Base-by-base conservation (phyloP, 371 early-diverging fungal genomes). In the Mucor sp. region DNA sequence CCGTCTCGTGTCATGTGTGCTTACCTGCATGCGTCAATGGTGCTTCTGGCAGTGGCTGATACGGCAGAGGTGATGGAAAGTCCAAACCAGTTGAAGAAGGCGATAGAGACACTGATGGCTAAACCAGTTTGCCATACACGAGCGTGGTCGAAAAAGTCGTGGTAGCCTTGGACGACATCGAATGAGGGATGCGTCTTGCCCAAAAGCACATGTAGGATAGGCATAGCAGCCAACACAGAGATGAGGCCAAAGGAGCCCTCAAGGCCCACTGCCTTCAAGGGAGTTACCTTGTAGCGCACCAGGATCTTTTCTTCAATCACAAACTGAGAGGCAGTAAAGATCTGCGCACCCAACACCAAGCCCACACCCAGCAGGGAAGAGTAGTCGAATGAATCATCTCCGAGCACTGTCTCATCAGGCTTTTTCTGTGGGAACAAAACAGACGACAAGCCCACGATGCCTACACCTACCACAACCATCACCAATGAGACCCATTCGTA, bases 71-170 rank as follows among this genome's bases (percentile, higher is more conserved):
- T 98, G 33, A 98, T 95, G 1, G 92, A 89, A 28, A 98, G 84
- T 5, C 97, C 98, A 76, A 95, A 96, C 85, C 91, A 97, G 79
- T 98, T 97, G 85, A 96, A 97, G 60, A 92, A 88, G 19, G 95
- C 93, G 69, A 97, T 96, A 1, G 93, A 93, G 50, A 94, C 83
- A 68, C 91, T 87, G 72, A 94, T 93, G 28, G 91, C 89, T 43
- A 97, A 80, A 48, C 91, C 93, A 12, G 93, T 87, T 53, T 84
- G 76, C 87, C 93, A 90, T 4, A 97, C 87, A 23, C 79, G 74
- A 6, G 91, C 84, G 62, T 85, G 72, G 55, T 81, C 78, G 63
- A 90, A 71, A 57, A 95, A 85, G 74, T 96, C 92, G 44, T 87
- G 78, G 75, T 83, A 94, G 37, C 95, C 96, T 27, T 77, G 82